Conservation (phyloP, 768 basidiomycete genomes). For the Coprinopsis cinerea region DNA sequence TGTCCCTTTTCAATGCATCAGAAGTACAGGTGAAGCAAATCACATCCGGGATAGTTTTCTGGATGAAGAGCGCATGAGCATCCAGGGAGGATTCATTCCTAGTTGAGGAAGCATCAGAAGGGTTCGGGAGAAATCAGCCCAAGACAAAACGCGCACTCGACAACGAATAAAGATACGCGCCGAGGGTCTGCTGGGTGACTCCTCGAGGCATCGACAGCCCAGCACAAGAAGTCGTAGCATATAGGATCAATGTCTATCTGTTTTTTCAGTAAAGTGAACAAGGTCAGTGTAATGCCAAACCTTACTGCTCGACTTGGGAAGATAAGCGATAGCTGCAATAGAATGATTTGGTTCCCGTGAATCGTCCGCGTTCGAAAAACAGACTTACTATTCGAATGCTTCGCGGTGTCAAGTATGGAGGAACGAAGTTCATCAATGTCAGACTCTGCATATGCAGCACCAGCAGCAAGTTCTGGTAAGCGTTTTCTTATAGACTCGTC, state of each 20-base stretch:
- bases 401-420: conserved; percentile 26
- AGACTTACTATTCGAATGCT: conserved; percentile 31
- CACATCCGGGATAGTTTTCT: neutral
- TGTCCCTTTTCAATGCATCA: neutral
- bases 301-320: conserved; percentile 2
- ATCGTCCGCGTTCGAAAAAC: no score
- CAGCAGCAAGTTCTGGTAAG: conserved; percentile 23
- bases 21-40: neutral
- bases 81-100: conserved; percentile 4
- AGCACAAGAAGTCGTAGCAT: conserved; percentile 6
- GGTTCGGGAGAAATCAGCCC: neutral
- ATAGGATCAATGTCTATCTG: conserved; percentile 3
- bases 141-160: neutral
- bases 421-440: conserved; percentile 12
- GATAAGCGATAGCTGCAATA: conserved; percentile 7
- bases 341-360: no score
- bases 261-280: neutral
- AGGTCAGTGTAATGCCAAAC: no score
- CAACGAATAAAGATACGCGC: neutral
- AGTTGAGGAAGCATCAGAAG: neutral
- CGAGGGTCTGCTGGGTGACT: neutral
- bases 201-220: neutral
- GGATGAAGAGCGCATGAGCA: conserved; percentile 4
- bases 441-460: neutral
- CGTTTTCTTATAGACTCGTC: conserved; percentile 27